These are phyloP conservation scores for Kwoniella heveanensis DNA, from an alignment of 768 basidiomycete species.

Conservation along the genomic window DNA sequence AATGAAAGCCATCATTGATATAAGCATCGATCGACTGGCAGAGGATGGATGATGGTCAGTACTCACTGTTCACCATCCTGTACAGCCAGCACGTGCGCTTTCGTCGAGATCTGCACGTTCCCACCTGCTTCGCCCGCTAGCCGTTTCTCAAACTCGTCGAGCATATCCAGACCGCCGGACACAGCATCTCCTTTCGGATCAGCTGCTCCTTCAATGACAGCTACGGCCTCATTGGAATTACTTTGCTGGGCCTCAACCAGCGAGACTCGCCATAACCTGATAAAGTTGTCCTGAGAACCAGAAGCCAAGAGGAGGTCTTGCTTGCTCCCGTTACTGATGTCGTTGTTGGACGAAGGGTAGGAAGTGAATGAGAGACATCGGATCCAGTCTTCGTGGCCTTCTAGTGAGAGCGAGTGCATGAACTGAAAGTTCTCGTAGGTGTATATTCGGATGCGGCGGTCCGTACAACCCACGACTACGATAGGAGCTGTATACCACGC, in stretches of 20 bases:
- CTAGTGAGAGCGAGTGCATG: conserved; percentile 45
- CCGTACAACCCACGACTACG: conserved; percentile 83
- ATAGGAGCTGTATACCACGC: conserved; percentile 59
- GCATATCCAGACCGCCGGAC: conserved; percentile 66
- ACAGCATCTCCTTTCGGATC: conserved; percentile 25
- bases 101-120: conserved; percentile 82
- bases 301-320: conserved; percentile 73
- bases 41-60: conserved; percentile 17
- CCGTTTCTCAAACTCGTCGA: conserved; percentile 85
- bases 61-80: conserved; percentile 56
- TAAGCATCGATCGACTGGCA: conserved; percentile 1
- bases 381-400: conserved; percentile 96
- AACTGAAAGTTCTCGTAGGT: conserved; percentile 56
- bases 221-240: not conserved
- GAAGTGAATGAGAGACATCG: conserved; percentile 70
- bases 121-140: conserved; percentile 71
- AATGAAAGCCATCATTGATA: conserved; percentile 40
- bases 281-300: conserved; percentile 91
- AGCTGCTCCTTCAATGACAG: conserved; percentile 18
- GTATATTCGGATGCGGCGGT: conserved; percentile 75
- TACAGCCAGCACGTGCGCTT: conserved; percentile 75
- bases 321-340: not conserved
- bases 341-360: conserved; percentile 25
- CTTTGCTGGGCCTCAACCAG: conserved; percentile 54
- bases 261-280: conserved; percentile 88